Base-by-base conservation (phyloP, 2,329 filamentous ascomycete genomes). In the Fusarium sp. region DNA sequence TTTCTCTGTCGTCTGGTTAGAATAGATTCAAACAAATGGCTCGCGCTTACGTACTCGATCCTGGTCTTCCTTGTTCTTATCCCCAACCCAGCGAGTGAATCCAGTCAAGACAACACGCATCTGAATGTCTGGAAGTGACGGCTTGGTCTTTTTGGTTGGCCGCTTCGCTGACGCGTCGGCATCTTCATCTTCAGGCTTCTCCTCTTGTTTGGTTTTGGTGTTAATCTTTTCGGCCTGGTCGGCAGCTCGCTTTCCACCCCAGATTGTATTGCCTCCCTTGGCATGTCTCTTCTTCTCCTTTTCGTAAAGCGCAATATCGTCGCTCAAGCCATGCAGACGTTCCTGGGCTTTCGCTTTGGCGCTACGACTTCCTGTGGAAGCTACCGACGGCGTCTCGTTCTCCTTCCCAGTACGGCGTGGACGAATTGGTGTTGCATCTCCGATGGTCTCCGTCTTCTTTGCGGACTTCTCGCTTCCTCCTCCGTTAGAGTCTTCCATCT, bases 281-380 rank as follows among this genome's bases (percentile, higher is more conserved):
- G 80, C 79, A 12, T 84, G 82, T 26, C 96, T 91, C 84, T 97
- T 98, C 85, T 90, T 94, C 83, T 99, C 96, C 80, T 96, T 98
- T 79, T 98, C 93, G 79, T 96, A 99, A 38, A 97, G 85, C 5
- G 92, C 92, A 78, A 98, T 95, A 79, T 99, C 96, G 1, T 92
- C 89, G 2, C 94, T 95, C 65, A 96, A 86, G 41, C 90, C 89
- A 61, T 96, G 94, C 13, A 98, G 84, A 73, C 90, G 91, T 39
- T 91, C 90, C n/a, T 92, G 84, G 18, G 96, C 96, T 79, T 93
- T 92, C 45, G 93, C 91, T 81, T 98, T 99, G 20, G 96, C 96
- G 77, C 94, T 96, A 63, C 96, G 92, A 74, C 93, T 94, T 33
- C 92, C 91, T 4, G 91, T 93, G 6, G 92, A 89, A 42, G 84